Evolutionary conservation across 345 rosid genomes (phyloP), one percentile per base, ranked within the genome.

Genomic region (Reutealis trisperma): DNA sequence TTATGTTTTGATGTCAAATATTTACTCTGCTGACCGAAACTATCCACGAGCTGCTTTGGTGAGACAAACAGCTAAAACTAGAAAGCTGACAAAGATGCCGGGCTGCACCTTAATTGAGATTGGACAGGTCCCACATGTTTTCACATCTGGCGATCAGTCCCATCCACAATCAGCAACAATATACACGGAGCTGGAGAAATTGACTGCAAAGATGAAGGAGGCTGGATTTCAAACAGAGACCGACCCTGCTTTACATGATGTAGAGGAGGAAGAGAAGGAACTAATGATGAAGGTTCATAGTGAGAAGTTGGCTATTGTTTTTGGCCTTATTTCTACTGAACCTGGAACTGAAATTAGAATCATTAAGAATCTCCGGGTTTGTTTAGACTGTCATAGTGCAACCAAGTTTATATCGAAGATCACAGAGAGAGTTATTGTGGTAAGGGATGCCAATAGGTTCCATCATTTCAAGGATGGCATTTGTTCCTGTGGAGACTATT

Each of bases 201-300:
- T 93, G 51, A 86, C 77, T 59, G 90, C 85, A 75, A 88, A 90
- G 87, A 89, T 91, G 88, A 85, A 75, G 78, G 96, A 93, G 82
- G 89, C 92, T 52, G 98, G 96, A 72, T 93, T 78, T 86, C 85
- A 84, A 78, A 76, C 94, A 37, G 90, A 88, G 78, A 91, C 92
- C 1, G 74, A 78, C 61, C 68, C 88, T 37, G 89, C 93, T 66
- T 83, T 90, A 84, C 96, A 90, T 70, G 96, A 93, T 55, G 92
- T 93, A 72, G 96, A 93, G 81, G 98, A 91, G 75, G 96, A 93
- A 89, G 98, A 93, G 85, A 90, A 91, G 63, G 96, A 89, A 79
- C 79, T 84, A 30, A 83, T 88, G 86, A 81, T 90, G 83, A 89
- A 89, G 74, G 86, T 90, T 75, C 98, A 93, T 64, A 91, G 98